Percentiles rank a stretch among this genome's conserved stretches.
Evolutionary conservation across 1,284 basidiomycete species (phyloP).

Genomic region (Malassezia pachydermatis): DNA sequence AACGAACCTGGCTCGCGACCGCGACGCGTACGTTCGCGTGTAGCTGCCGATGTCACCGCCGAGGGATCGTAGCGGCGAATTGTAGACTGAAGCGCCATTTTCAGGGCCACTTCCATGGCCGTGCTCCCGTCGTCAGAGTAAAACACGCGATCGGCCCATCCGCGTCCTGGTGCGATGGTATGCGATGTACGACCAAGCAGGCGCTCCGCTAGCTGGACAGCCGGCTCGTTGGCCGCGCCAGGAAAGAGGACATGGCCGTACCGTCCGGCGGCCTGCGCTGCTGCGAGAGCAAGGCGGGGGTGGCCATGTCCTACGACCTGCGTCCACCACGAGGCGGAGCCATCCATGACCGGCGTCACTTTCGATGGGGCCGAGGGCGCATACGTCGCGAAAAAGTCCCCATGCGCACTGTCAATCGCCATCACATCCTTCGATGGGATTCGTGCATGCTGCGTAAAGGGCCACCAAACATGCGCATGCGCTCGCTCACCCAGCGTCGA

Average conservation of each 20-base stretch:
- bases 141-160: constrained; percentile 84
- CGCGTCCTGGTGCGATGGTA: constrained; percentile 60
- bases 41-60: constrained; percentile 20
- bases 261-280: constrained; percentile 76
- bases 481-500: constrained; percentile 69
- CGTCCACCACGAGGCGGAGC: constrained; percentile 97
- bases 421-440: constrained; percentile 30
- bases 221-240: constrained; percentile 72
- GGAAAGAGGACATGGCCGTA: constrained; percentile 98
- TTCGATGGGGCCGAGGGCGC: constrained; percentile 36
- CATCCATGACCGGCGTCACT: constrained; percentile 68
- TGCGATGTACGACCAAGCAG: constrained; percentile 52
- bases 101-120: constrained; percentile 88
- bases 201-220: constrained; percentile 65
- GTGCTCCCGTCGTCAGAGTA: constrained; percentile 91
- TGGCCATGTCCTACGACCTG: constrained; percentile 80
- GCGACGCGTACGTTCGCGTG: constrained; percentile 10
- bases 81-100: constrained; percentile 60
- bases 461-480: constrained; percentile 82
- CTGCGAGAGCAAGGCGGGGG: constrained; percentile 68
- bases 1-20: constrained; percentile 25
- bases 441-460: constrained; percentile 77
- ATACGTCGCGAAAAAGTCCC: constrained; percentile 63
- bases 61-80: constrained; percentile 32
- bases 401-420: constrained; percentile 77